Evolutionary conservation across 352 stramenopile genomes (phyloP).

Genomic region (Phytophthora pinifolia): DNA sequence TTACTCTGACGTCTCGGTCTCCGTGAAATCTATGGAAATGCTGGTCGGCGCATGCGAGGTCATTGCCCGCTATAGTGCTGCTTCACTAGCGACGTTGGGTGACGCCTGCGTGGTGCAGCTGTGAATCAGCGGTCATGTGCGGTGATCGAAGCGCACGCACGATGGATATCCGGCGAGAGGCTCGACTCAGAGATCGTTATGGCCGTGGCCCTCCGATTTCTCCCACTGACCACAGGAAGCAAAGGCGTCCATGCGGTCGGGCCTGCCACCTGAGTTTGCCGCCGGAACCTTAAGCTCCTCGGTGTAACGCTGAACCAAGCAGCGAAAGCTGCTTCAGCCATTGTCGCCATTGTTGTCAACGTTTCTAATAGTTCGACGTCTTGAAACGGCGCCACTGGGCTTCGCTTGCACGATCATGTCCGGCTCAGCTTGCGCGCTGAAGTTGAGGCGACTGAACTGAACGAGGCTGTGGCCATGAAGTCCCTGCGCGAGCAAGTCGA

Average conservation of each 20-base stretch:
- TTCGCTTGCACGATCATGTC: no score
- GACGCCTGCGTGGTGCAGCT: slow-evolving; percentile 12
- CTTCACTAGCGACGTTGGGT: neutral
- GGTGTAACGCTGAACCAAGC: neutral
- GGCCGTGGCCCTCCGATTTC: neutral
- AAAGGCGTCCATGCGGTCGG: no score
- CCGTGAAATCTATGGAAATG: slow-evolving; percentile 24
- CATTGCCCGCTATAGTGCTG: no score
- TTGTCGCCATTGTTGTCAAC: no score
- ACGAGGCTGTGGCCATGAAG: no score
- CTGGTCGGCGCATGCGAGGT: neutral
- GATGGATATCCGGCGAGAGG: slow-evolving; percentile 1
- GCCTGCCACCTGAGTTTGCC: neutral
- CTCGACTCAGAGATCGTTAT: slow-evolving; percentile 20
- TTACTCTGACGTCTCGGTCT: neutral
- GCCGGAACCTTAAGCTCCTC: slow-evolving; percentile 1
- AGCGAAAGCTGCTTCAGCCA: no score
- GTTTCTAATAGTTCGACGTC: no score
- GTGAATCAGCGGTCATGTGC: slow-evolving; percentile 20
- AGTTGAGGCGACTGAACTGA: no score
- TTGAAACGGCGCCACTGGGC: no score
- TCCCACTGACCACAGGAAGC: no score
- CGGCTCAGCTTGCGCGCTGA: no score
- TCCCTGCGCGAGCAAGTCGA: no score
- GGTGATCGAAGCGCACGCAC: slow-evolving; percentile 17